Evolutionary conservation across 192 early-diverging fungal species (phyloP).

Genomic region (Chytriomyces hyalinus): DNA sequence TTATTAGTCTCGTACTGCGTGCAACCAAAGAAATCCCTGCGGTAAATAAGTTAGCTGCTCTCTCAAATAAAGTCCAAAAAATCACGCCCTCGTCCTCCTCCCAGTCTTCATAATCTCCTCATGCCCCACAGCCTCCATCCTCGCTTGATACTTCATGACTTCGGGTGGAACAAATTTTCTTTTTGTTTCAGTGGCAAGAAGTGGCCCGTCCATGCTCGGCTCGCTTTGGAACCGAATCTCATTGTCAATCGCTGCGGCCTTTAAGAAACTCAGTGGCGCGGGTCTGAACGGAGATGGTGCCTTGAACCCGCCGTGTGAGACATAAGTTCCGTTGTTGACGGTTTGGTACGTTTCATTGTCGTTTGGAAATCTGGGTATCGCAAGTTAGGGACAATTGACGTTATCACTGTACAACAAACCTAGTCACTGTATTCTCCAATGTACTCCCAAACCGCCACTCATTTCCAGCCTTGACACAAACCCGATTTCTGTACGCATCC

Average conservation of each 20-base stretch:
- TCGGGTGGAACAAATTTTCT: slow-evolving; percentile 25
- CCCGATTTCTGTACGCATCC: slow-evolving; percentile 7
- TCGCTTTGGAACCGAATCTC: background rate
- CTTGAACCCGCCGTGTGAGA: background rate
- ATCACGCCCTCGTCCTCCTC: background rate
- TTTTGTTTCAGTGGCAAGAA: slow-evolving; percentile 10
- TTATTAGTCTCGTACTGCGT: too few relatives aligned
- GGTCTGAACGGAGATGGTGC: slow-evolving; percentile 10
- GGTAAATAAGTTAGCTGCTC: too few relatives aligned
- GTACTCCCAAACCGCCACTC: slow-evolving; percentile 29
- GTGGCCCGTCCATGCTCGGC: background rate
- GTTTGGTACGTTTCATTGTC: slow-evolving; percentile 22
- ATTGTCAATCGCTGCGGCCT: background rate
- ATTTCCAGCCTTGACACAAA: background rate
- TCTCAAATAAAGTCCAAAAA: background rate
- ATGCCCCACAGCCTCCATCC: too few relatives aligned
- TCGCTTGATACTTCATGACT: slow-evolving; percentile 16
- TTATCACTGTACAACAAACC: background rate
- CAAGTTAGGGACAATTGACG: background rate
- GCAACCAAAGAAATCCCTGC: too few relatives aligned
- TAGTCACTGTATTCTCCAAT: slow-evolving; percentile 26
- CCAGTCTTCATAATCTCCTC: too few relatives aligned
- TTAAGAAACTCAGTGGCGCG: slow-evolving; percentile 8
- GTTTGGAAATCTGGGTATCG: slow-evolving; percentile 10
- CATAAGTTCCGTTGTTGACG: slow-evolving; percentile 16